Conservation (phyloP, 129 eudicot species). For the carrot (Daucus carota) region DNA sequence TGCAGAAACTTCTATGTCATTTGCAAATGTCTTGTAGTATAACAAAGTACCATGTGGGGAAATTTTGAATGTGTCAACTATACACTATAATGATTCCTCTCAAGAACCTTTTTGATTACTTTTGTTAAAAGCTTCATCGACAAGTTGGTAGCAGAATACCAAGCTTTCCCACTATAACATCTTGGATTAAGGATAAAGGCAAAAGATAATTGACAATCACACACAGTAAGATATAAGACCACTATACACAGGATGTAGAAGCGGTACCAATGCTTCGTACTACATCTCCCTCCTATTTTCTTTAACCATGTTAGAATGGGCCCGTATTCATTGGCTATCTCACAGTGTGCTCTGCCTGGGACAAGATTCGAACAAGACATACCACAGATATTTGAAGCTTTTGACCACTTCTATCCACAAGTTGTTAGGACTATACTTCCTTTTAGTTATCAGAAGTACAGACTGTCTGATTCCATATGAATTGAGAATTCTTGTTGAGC, state of each 20-base stretch:
- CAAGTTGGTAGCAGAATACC: not conserved
- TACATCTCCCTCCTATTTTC: not conserved
- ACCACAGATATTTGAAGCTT: not conserved
- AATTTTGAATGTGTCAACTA: not conserved
- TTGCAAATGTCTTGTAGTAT: not conserved
- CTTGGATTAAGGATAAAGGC: not conserved
- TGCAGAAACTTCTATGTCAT: not conserved
- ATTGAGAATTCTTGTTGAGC: not conserved
- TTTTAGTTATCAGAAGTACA: not conserved
- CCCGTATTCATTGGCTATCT: not conserved
- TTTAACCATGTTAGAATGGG: not conserved
- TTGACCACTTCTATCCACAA: not conserved
- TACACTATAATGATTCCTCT: not conserved
- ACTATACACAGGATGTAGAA: not conserved
- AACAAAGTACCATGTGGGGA: not conserved
- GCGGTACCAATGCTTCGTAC: not conserved
- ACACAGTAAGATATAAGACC: not conserved
- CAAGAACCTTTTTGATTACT: not conserved
- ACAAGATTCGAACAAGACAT: not conserved
- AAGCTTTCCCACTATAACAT: not conserved
- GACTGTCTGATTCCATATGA: not conserved
- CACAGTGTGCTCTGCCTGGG: not conserved
- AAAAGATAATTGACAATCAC: not conserved
- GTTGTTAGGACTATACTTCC: not conserved
- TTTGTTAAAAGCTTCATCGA: not conserved